Base-by-base conservation (phyloP, 2,329 filamentous ascomycete species). In the Diaporthe ilicicola region DNA sequence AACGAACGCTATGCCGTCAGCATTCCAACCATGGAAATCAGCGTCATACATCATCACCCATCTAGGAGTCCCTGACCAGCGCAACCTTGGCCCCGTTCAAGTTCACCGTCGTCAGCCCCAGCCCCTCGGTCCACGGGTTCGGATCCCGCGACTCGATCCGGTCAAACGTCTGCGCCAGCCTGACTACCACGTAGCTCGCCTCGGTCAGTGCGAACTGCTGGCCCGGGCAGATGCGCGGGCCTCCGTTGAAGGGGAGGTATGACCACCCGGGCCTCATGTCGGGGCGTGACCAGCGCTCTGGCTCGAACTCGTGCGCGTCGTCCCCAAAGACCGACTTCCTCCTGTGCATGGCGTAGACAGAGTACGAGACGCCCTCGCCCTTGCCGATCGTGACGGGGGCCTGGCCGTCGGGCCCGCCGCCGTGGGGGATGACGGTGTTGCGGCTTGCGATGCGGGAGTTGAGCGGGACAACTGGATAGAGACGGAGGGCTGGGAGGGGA, bases 171-270 rank as follows among this genome's bases (percentile, higher is more conserved):
- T 59, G 54, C 37, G 37, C 54, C 37, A 59, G 54, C 15, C 54
- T 59, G 13, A 59, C 37, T 12, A 59, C 54, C 34, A 59, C 54
- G 50, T 90, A 90, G 5, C 78, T 79, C 71, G 85, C 85, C 77
- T 90, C 87, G 0, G 87, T 88, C 15, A 90, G 75, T 3, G 88
- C 88, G 74, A 89, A 89, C 74, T 90, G 86, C 79, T 90, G 86
- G 0, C 87, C 86, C 32, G 88, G 81, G 74, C 87, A 87, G 55
- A 88, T 86, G 51, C 88, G 77, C 34, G 87, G 85, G 0, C 87
- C 87, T 2, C 86, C 86, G 73, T 88, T 88, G 76, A 89, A 89
- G 0, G 87, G 87, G 17, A 88, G 80, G 70, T 87, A 89, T 59
- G 84, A 81, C 86, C 86, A 88, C 1, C 42, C 42, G n/a, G 61